phyloP scores from a whole-genome alignment of 2,329 filamentous ascomycete species.

The Fusarium veterinarium region DNA sequence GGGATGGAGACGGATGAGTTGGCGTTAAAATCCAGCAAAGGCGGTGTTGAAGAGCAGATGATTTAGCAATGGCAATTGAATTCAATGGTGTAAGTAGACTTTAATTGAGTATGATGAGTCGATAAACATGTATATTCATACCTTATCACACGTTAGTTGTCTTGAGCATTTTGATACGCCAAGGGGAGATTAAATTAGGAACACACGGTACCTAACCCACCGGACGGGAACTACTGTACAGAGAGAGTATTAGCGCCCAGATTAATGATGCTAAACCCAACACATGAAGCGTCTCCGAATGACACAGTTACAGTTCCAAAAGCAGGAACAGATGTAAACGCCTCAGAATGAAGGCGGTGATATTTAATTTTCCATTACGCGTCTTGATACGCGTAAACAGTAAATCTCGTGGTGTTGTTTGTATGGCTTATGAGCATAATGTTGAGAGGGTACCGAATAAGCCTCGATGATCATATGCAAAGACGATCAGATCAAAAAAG shows the following conservation, averaged over 20 bases:
- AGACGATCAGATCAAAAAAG: neutral
- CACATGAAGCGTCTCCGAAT: constrained; percentile 6
- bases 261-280: constrained; percentile 16
- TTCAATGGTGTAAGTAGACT: neutral
- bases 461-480: constrained; percentile 21
- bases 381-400: constrained; percentile 25
- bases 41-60: constrained; percentile 27
- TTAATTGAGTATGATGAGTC: neutral
- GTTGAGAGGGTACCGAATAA: constrained; percentile 9
- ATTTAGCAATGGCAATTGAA: neutral
- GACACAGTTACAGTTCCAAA: constrained; percentile 4
- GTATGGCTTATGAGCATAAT: constrained; percentile 1
- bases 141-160: neutral
- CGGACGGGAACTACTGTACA: constrained; percentile 15
- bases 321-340: constrained; percentile 5
- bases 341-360: neutral
- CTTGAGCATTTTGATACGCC: neutral
- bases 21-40: constrained; percentile 8
- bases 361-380: constrained; percentile 9
- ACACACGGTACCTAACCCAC: constrained; percentile 5
- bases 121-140: neutral
- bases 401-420: constrained; percentile 14
- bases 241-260: constrained; percentile 18
- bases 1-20: constrained; percentile 30
- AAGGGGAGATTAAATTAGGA: constrained; percentile 22